phyloP scores from a whole-genome alignment of 2,329 filamentous ascomycete species.

The Nemania abortiva region DNA sequence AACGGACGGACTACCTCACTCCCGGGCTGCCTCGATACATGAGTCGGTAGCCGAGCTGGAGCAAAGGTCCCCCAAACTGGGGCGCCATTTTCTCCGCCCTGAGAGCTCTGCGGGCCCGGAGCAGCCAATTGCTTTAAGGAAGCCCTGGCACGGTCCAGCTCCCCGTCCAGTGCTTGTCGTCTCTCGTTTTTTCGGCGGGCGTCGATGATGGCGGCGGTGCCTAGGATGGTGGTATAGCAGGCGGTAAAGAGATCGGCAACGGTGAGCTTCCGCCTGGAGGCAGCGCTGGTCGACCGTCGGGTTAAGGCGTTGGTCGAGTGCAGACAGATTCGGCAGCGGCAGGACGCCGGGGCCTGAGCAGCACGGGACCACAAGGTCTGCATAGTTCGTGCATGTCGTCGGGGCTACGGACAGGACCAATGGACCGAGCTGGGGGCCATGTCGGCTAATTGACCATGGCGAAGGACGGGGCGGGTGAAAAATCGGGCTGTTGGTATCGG shows the following conservation, averaged over 20 bases:
- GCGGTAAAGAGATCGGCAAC: conserved; percentile 71
- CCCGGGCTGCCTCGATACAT: conserved; percentile 7
- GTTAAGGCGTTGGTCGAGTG: conserved; percentile 61
- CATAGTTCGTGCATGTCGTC: conserved; percentile 64
- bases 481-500: neutral
- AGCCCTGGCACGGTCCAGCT: conserved; percentile 67
- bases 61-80: neutral
- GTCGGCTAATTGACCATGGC: conserved; percentile 34
- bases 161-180: conserved; percentile 70
- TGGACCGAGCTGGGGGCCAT: conserved; percentile 25
- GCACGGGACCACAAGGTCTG: conserved; percentile 76
- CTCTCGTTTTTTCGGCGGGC: conserved; percentile 68
- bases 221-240: conserved; percentile 75
- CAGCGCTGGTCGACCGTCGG: conserved; percentile 63
- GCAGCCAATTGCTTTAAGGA: conserved; percentile 55
- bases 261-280: conserved; percentile 62
- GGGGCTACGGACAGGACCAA: conserved; percentile 15
- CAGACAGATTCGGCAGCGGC: conserved; percentile 72
- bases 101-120: conserved; percentile 13
- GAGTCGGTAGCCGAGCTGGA: neutral
- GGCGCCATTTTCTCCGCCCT: neutral
- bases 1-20: conserved; percentile 29
- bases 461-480: neutral
- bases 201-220: conserved; percentile 73
- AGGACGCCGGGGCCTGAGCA: conserved; percentile 69